These are phyloP conservation scores for Trichoderma simmonsii DNA, from an alignment of 2,329 filamentous ascomycete genomes.

Conservation along the genomic window DNA sequence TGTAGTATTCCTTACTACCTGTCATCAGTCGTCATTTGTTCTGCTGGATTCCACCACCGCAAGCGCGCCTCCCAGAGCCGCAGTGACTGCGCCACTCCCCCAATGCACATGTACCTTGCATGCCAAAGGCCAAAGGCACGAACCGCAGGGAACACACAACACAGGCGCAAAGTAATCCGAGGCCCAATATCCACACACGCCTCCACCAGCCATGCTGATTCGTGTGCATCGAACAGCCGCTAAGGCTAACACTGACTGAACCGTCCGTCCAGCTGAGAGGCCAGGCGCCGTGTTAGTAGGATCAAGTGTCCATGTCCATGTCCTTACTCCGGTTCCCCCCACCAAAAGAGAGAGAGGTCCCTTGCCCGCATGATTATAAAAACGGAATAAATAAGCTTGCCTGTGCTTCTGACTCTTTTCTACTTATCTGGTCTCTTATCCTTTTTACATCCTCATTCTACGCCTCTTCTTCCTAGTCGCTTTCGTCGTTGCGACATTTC, in stretches of 20 bases:
- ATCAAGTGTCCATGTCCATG: background rate
- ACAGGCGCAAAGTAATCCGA: background rate
- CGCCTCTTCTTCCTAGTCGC: too few relatives aligned
- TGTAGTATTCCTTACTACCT: too few relatives aligned
- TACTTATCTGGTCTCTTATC: background rate
- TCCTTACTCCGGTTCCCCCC: background rate
- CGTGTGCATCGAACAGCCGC: background rate
- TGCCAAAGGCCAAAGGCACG: background rate
- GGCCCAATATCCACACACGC: background rate
- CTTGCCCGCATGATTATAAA: background rate
- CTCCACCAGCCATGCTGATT: background rate
- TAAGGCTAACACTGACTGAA: background rate
- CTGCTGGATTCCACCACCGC: background rate
- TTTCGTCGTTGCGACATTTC: background rate
- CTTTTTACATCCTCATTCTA: background rate
- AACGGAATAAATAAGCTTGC: slow-evolving; percentile 15
- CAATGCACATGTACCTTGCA: background rate
- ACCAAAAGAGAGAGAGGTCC: background rate
- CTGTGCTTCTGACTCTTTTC: background rate
- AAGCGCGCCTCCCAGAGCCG: background rate
- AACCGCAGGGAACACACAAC: background rate
- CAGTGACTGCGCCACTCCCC: slow-evolving; percentile 20
- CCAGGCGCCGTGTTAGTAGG: background rate
- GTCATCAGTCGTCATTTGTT: background rate
- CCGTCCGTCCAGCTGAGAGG: background rate